Conservation (phyloP, 2,329 filamentous ascomycete species). For the Ophiocordyceps camponoti-leonardi region DNA sequence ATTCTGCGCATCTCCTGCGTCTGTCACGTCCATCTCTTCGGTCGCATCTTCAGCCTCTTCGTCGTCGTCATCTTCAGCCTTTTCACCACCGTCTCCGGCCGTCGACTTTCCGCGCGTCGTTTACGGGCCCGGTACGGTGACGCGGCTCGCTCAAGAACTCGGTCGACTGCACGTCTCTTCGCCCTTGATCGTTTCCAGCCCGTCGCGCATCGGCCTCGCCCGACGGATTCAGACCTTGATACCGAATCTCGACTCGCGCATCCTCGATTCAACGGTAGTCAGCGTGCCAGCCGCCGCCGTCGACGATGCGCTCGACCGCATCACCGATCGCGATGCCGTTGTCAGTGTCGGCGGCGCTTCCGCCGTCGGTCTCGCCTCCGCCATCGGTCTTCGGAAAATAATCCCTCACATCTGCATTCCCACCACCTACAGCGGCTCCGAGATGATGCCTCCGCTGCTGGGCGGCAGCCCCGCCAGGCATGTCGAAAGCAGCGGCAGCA, state of each 20-base stretch:
- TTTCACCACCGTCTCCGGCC: not conserved
- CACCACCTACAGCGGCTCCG: conserved; percentile 41
- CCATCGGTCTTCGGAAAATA: conserved; percentile 31
- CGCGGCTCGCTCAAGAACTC: conserved; percentile 16
- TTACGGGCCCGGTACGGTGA: conserved; percentile 15
- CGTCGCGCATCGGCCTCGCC: conserved; percentile 18
- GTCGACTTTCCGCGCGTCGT: conserved; percentile 14
- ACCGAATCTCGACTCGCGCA: conserved; percentile 13
- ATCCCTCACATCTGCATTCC: conserved; percentile 42
- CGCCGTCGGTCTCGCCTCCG: conserved; percentile 41
- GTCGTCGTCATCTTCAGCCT: not conserved
- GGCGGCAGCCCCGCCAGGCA: conserved; percentile 6
- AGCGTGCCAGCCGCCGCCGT: conserved; percentile 11
- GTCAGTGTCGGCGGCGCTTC: conserved; percentile 46
- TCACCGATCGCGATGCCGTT: conserved; percentile 31
- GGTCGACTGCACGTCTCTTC: conserved; percentile 12
- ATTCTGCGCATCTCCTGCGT: not conserved
- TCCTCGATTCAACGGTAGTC: conserved; percentile 16
- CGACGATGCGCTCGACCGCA: conserved; percentile 10
- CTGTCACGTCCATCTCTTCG: not conserved
- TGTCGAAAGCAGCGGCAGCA: conserved; percentile 1
- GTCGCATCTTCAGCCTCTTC: not conserved
- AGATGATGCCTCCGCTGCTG: conserved; percentile 28
- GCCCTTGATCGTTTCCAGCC: conserved; percentile 20
- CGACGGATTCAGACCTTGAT: conserved; percentile 15